Percentiles rank a stretch among this genome's conserved stretches.
These are phyloP conservation scores for Ogataea trehaloabstinens DNA, from an alignment of 805 yeast genomes.

Conservation along the genomic window DNA sequence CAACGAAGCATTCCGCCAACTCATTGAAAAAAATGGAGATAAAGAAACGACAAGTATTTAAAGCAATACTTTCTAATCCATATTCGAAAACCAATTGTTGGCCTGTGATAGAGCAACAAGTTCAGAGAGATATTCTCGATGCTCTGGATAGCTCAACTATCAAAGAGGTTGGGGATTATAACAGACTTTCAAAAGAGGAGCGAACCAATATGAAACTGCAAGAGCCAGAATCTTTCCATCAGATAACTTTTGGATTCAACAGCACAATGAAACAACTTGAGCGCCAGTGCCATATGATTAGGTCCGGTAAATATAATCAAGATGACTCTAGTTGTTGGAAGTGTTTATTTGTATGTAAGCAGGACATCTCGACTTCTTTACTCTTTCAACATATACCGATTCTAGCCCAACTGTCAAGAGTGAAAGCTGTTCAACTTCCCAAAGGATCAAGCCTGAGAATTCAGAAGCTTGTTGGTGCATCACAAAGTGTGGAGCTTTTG, in stretches of 20 bases:
- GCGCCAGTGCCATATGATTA: slow-evolving; percentile 34
- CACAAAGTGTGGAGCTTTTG: slow-evolving; percentile 17
- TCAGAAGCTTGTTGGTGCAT: slow-evolving; percentile 14
- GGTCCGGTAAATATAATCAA: slow-evolving; percentile 12
- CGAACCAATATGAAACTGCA: slow-evolving; percentile 18
- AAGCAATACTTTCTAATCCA: slow-evolving; percentile 64
- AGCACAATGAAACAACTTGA: slow-evolving; percentile 49
- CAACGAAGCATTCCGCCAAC: too few relatives aligned
- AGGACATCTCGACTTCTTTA: slow-evolving; percentile 39
- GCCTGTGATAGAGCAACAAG: slow-evolving; percentile 39
- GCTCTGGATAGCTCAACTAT: slow-evolving; percentile 12
- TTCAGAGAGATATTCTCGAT: slow-evolving; percentile 32
- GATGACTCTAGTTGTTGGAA: slow-evolving; percentile 25
- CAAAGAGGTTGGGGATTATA: slow-evolving; percentile 15
- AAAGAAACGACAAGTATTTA: slow-evolving; percentile 55
- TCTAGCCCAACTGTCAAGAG: slow-evolving; percentile 48
- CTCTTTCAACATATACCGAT: slow-evolving; percentile 59
- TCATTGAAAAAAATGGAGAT: slow-evolving; percentile 44
- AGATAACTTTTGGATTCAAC: slow-evolving; percentile 52
- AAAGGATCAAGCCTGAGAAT: slow-evolving; percentile 33
- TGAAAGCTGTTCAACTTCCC: slow-evolving; percentile 62
- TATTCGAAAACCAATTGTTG: slow-evolving; percentile 43
- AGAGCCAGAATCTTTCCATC: slow-evolving; percentile 27
- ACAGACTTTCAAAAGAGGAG: slow-evolving; percentile 23
- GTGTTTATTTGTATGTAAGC: slow-evolving; percentile 58